Evolutionary conservation across 1,284 basidiomycete genomes (phyloP), one percentile per base, ranked within the genome.

Genomic region (Butyriboletus regius): DNA sequence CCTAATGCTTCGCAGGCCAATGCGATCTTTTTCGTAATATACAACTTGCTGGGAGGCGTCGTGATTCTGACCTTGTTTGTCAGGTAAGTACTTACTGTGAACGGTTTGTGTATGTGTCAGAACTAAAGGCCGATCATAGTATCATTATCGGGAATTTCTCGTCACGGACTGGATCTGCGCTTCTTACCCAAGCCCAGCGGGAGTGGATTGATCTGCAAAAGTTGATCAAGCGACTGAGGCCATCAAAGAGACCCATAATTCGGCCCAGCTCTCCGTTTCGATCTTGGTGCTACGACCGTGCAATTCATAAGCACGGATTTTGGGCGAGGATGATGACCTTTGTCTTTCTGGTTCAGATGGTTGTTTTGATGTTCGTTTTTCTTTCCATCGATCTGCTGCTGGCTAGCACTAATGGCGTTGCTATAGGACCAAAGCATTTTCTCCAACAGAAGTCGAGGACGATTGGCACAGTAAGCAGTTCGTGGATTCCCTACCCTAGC

Each of bases 71-170:
- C 91, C 1, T 76, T 93, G 34, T 94, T 93, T 69, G 79, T 94
- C 67, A 89, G 85, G 89, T 89, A 60, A 57, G 58, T 75, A 61
- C 28, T 24, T 31, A 9, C 5, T 39, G 38, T 39, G 14, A 7
- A 24, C 18, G 34, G 9, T 28, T 14, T 29, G 13, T 22, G 29
- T 7, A 15, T 8, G 17, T 18, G 24, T 31, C 29, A 7, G 29
- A 31, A 48, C 46, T 48, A 10, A 51, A 20, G 26, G 18, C 13
- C 18, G 10, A 62, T 60, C 51, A 57, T 63, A 86, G 89, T 72
- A 92, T 97, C 67, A 96, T 97, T 68, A 97, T 98, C 62, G 87
- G 88, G 48, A 96, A 96, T 68, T 97, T 97, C 71, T 84, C 82
- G 56, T 82, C 83, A 18, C 85, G 82, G 61, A 94, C 89, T 7